phyloP scores from a whole-genome alignment of 2,329 filamentous ascomycete species.

The Tetracladium maxilliforme region DNA sequence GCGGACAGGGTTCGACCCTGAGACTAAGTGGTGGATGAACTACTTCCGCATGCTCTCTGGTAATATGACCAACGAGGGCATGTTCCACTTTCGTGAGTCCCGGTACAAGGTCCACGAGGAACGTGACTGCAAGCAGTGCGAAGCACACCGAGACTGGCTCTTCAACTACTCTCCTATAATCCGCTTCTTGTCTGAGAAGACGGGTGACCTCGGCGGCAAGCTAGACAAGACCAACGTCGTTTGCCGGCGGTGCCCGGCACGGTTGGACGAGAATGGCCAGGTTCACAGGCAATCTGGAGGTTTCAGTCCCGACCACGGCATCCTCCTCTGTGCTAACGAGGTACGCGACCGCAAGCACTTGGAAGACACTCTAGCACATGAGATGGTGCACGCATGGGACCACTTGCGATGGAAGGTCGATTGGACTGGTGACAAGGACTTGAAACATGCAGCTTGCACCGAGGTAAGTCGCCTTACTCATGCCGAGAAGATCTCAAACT shows the following conservation, averaged over 20 bases:
- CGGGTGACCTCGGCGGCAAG: constrained; percentile 62
- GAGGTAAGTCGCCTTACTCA: constrained; percentile 46
- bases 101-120: constrained; percentile 64
- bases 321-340: constrained; percentile 86
- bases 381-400: constrained; percentile 97
- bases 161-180: constrained; percentile 75
- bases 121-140: constrained; percentile 67
- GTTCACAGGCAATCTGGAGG: constrained; percentile 60
- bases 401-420: constrained; percentile 85
- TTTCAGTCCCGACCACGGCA: constrained; percentile 76
- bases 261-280: constrained; percentile 38
- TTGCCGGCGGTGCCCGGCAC: constrained; percentile 62
- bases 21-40: constrained; percentile 58
- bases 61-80: constrained; percentile 51
- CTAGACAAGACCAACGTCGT: constrained; percentile 63
- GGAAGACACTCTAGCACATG: constrained; percentile 89
- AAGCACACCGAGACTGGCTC: constrained; percentile 70
- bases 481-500: not conserved
- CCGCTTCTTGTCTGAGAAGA: constrained; percentile 73
- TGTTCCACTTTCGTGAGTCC: constrained; percentile 63
- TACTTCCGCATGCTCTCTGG: constrained; percentile 74
- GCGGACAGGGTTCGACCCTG: constrained; percentile 48
- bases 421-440: constrained; percentile 54
- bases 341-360: constrained; percentile 66
- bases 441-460: constrained; percentile 85